Evolutionary conservation across 257 asterid genomes (phyloP).

Genomic region (Plantago ovata): DNA sequence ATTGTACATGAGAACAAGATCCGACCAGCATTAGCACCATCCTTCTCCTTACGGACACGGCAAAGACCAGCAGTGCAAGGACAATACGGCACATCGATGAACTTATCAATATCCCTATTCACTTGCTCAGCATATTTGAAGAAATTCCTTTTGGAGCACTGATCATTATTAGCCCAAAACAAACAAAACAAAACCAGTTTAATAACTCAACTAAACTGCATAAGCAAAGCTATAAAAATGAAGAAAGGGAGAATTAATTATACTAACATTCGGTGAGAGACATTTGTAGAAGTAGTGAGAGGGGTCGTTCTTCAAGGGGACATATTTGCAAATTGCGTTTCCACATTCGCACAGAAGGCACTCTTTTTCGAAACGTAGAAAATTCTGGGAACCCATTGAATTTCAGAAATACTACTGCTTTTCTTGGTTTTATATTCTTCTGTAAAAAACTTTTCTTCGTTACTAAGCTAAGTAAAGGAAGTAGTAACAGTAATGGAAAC

Average conservation of each 20-base stretch:
- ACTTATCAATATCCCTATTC: conserved; percentile 21
- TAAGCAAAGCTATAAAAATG: not conserved
- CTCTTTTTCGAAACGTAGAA: too few relatives aligned
- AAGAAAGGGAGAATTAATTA: not conserved
- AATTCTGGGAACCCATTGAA: too few relatives aligned
- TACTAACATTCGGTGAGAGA: not conserved
- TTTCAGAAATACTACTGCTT: too few relatives aligned
- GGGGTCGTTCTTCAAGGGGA: not conserved
- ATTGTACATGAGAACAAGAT: conserved; percentile 37
- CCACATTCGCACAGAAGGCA: too few relatives aligned
- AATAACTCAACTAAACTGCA: not conserved
- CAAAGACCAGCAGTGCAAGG: conserved; percentile 46
- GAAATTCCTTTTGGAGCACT: conserved; percentile 6
- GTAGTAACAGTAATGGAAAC: too few relatives aligned
- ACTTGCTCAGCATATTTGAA: conserved; percentile 42
- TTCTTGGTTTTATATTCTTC: too few relatives aligned
- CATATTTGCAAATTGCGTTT: not conserved
- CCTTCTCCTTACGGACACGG: conserved; percentile 27
- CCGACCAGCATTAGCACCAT: conserved; percentile 27
- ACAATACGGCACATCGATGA: conserved; percentile 39
- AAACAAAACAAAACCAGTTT: not conserved
- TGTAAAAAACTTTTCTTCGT: too few relatives aligned
- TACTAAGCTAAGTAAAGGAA: too few relatives aligned
- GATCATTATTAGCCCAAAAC: conserved; percentile 11
- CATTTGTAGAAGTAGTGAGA: not conserved